Evolutionary conservation across 495 filamentous ascomycete species (phyloP).

Genomic region (Venustampulla echinocandica): DNA sequence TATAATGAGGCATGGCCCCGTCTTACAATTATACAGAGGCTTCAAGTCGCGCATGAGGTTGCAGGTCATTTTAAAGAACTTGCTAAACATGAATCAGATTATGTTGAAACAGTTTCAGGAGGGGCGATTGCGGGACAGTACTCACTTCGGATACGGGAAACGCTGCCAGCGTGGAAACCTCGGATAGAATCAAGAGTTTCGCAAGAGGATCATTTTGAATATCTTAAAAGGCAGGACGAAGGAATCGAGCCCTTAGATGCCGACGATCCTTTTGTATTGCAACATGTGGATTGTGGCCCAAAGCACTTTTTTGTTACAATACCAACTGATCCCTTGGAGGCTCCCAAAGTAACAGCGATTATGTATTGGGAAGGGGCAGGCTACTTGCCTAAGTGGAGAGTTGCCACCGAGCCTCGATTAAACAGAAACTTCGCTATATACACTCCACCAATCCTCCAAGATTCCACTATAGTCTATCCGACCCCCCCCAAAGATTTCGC

Average conservation of each 20-base stretch:
- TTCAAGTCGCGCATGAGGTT: background rate
- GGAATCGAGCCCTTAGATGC: background rate
- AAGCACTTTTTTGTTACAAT: background rate
- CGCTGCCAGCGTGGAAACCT: background rate
- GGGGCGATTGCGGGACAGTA: background rate
- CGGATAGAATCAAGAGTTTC: background rate
- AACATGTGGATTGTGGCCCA: background rate
- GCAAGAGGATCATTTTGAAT: background rate
- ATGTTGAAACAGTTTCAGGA: background rate
- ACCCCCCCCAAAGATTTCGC: too few relatives aligned
- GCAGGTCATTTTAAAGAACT: background rate
- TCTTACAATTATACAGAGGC: background rate
- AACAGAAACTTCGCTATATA: background rate
- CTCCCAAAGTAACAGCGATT: background rate
- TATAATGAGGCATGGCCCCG: background rate
- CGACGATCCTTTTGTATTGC: background rate
- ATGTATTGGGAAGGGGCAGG: background rate
- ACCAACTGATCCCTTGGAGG: background rate
- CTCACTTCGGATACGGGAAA: background rate
- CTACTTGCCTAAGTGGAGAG: background rate
- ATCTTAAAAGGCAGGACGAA: background rate
- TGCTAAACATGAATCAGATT: background rate
- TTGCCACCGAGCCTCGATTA: background rate
- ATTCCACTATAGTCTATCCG: background rate
- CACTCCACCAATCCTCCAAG: background rate